These are phyloP conservation scores for Penicillium paradoxum DNA, from an alignment of 495 filamentous ascomycete species.

Conservation along the genomic window DNA sequence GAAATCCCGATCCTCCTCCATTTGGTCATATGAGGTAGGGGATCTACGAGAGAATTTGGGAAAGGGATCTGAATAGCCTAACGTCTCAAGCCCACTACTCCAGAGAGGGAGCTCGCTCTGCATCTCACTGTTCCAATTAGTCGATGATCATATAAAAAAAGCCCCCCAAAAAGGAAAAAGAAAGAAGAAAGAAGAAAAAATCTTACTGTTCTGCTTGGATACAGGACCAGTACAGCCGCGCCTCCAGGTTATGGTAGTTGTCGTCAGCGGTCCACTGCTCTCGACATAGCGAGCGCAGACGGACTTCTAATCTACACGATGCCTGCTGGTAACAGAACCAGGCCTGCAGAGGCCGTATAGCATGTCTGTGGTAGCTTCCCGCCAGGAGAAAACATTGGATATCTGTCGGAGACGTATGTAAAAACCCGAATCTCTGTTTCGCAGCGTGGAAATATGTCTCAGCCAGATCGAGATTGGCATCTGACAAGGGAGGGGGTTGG, in stretches of 20 bases:
- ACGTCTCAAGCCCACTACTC: conserved; percentile 21
- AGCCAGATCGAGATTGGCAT: conserved; percentile 19
- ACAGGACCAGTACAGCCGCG: conserved; percentile 27
- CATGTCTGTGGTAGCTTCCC: conserved; percentile 23
- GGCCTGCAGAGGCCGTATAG: conserved; percentile 21
- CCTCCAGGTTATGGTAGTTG: conserved; percentile 25
- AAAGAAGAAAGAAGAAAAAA: no score
- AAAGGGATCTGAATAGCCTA: conserved; percentile 20
- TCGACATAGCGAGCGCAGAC: conserved; percentile 20
- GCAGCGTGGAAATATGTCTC: conserved; percentile 27
- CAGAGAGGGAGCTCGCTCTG: conserved; percentile 26
- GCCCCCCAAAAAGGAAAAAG: neutral
- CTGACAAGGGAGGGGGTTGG: conserved; percentile 14
- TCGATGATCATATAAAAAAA: neutral
- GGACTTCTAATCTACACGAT: conserved; percentile 26
- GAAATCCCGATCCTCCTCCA: conserved; percentile 8
- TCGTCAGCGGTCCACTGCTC: conserved; percentile 23
- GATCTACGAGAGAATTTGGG: conserved; percentile 13
- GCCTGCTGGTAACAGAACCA: conserved; percentile 30
- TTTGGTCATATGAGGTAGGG: conserved; percentile 12
- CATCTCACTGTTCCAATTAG: conserved; percentile 19
- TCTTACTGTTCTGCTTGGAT: conserved; percentile 27
- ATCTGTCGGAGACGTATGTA: conserved; percentile 22
- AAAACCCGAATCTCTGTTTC: conserved; percentile 22
- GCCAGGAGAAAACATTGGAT: conserved; percentile 28